Conservation (phyloP, 345 rosid genomes). For the Sapria himalayana region DNA sequence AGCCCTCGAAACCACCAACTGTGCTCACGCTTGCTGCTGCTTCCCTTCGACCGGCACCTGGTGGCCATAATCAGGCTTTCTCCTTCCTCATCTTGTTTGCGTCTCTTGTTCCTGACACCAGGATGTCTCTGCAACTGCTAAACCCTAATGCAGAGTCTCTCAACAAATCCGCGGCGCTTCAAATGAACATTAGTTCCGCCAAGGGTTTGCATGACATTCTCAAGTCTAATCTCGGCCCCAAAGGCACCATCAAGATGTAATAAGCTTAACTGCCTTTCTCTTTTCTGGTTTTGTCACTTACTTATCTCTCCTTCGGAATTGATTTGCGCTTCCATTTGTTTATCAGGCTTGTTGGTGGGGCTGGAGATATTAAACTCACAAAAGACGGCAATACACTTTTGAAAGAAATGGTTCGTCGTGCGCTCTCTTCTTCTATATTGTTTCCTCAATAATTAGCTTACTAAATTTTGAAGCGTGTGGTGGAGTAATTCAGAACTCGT, state of each 20-base stretch:
- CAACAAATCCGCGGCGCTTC: conserved; percentile 94
- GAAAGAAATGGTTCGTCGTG: conserved; percentile 61
- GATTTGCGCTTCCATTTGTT: not conserved
- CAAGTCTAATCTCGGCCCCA: conserved; percentile 85
- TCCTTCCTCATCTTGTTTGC: no score
- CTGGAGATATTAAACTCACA: conserved; percentile 92
- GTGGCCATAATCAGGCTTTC: no score
- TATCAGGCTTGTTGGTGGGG: conserved; percentile 86
- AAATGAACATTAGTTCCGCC: conserved; percentile 96
- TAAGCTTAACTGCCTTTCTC: not conserved
- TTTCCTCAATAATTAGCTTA: not conserved
- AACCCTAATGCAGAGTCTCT: conserved; percentile 96
- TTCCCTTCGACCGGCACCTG: no score
- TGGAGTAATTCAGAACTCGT: no score
- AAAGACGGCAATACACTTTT: conserved; percentile 92
- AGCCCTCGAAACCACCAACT: no score
- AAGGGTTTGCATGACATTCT: conserved; percentile 91
- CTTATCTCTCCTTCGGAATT: not conserved
- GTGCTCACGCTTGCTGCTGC: no score
- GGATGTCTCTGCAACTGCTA: conserved; percentile 71
- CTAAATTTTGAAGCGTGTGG: not conserved
- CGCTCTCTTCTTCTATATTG: not conserved
- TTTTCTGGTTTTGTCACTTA: not conserved
- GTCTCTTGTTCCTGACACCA: no score
- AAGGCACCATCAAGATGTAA: conserved; percentile 94